Evolutionary conservation across 1,284 basidiomycete species (phyloP).

Genomic region (Cryptococcus neoformans): DNA sequence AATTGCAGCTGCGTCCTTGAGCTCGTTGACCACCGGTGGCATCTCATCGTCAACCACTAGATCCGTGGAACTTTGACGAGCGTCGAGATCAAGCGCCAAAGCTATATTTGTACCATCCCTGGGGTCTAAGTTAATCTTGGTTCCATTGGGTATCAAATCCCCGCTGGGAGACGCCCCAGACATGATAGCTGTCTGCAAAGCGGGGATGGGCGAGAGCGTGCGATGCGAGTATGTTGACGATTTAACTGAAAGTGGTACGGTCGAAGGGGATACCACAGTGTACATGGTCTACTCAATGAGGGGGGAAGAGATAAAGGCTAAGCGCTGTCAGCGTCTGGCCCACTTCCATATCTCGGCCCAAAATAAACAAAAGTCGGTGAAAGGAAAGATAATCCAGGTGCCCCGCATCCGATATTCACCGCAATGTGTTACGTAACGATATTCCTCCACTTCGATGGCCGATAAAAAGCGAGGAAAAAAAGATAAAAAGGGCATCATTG

Average conservation of each 20-base stretch:
- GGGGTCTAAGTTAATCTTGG: background rate
- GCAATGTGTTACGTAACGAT: too few species aligned
- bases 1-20: background rate
- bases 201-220: background rate
- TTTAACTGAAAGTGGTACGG: background rate
- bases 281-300: background rate
- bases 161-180: background rate
- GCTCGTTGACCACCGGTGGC: background rate
- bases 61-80: background rate
- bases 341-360: background rate
- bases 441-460: too few species aligned
- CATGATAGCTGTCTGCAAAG: too few species aligned
- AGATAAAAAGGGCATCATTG: too few species aligned
- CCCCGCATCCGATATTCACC: background rate
- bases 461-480: too few species aligned
- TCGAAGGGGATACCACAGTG: background rate
- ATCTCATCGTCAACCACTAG: background rate
- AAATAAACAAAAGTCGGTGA: background rate
- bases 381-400: background rate
- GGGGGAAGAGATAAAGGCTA: too few species aligned
- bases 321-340: too few species aligned
- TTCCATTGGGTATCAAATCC: background rate
- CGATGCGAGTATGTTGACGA: background rate
- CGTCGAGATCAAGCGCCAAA: background rate
- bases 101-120: background rate